A percentile compares a stretch with the other conserved stretches of the same genome.
These are phyloP conservation scores for Hamigera avellanea DNA, from an alignment of 495 filamentous ascomycete species.

Conservation along the genomic window DNA sequence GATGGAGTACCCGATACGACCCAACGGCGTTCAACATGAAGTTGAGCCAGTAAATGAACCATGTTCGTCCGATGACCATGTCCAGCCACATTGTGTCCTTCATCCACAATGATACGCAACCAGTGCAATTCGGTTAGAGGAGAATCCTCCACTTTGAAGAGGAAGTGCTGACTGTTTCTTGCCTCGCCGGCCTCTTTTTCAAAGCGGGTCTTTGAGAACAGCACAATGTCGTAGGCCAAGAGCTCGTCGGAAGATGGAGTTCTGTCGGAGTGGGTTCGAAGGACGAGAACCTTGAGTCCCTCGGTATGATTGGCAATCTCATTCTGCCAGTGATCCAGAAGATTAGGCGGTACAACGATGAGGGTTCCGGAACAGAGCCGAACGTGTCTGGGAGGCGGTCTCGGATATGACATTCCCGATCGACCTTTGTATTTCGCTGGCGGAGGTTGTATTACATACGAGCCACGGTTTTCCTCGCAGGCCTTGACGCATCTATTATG, in stretches of 20 bases:
- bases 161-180: conserved; percentile 21
- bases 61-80: conserved; percentile 49
- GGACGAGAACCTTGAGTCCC: conserved; percentile 50
- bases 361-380: conserved; percentile 54
- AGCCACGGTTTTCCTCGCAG: conserved; percentile 40
- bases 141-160: conserved; percentile 28
- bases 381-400: conserved; percentile 36
- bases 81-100: conserved; percentile 72
- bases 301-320: conserved; percentile 59
- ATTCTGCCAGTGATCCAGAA: conserved; percentile 44
- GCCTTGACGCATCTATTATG: conserved; percentile 40
- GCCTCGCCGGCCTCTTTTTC: conserved; percentile 43
- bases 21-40: conserved; percentile 70
- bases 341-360: conserved; percentile 40
- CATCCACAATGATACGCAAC: conserved; percentile 80
- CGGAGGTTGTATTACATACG: conserved; percentile 41
- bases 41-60: conserved; percentile 50
- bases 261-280: conserved; percentile 36
- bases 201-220: conserved; percentile 67
- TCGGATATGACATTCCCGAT: conserved; percentile 27
- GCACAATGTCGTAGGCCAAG: conserved; percentile 59
- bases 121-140: conserved; percentile 64
- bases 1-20: conserved; percentile 87
- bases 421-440: conserved; percentile 31
- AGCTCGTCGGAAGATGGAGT: conserved; percentile 51